Percentiles rank a stretch among this genome's conserved stretches.
These are phyloP conservation scores for Penicillium italicum DNA, from an alignment of 2,329 filamentous ascomycete genomes.

Conservation along the genomic window DNA sequence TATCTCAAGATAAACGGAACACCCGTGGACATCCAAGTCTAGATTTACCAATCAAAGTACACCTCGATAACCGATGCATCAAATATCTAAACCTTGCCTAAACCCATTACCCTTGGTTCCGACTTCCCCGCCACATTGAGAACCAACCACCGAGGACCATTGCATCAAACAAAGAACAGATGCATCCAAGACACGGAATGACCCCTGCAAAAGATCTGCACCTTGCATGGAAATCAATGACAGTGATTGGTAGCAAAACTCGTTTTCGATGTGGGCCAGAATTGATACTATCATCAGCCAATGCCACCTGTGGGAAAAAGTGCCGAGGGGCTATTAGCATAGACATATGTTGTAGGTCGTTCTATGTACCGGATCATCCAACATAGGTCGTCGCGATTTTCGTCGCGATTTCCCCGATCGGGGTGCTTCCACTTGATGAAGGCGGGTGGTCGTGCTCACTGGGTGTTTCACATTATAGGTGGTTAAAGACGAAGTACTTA, in stretches of 20 bases:
- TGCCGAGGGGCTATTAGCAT: background rate
- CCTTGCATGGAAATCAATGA: slow-evolving; percentile 3
- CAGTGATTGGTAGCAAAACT: background rate
- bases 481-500: background rate
- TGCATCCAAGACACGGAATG: slow-evolving; percentile 4
- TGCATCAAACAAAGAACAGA: background rate
- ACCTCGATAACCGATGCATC: background rate
- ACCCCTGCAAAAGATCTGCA: slow-evolving; percentile 3
- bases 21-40: background rate
- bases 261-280: background rate
- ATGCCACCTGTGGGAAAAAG: background rate
- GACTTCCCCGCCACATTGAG: background rate
- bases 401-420: background rate
- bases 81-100: slow-evolving; percentile 7
- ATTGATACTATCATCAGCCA: background rate
- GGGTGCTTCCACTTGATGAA: background rate
- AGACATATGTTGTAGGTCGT: background rate
- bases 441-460: background rate
- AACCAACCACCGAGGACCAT: background rate
- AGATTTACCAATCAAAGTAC: slow-evolving; percentile 4
- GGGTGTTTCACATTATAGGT: background rate
- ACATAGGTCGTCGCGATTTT: background rate
- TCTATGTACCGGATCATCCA: background rate
- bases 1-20: background rate
- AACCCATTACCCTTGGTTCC: background rate